Conservation (phyloP, 2,329 filamentous ascomycete species). For the Penicillium brasilianum region DNA sequence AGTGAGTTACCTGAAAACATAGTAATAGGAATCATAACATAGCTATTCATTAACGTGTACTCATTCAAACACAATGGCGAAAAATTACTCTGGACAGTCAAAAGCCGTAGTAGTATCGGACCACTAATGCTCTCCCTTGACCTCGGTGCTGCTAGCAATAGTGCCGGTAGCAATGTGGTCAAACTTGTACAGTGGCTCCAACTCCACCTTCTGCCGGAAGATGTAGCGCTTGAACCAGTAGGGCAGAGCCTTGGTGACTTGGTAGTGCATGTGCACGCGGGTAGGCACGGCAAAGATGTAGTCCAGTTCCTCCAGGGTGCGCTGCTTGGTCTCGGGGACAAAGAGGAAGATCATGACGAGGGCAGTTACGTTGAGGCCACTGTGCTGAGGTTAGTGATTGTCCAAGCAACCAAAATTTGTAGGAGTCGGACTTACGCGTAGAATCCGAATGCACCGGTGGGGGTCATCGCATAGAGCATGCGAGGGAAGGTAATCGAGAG, state of each 20-base stretch:
- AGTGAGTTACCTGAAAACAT: no score
- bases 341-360: conserved; percentile 68
- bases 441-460: conserved; percentile 64
- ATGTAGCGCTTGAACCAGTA: conserved; percentile 67
- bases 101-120: neutral
- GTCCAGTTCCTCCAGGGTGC: conserved; percentile 62
- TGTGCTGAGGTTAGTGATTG: conserved; percentile 19
- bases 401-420: neutral
- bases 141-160: neutral
- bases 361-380: conserved; percentile 63
- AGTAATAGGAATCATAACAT: neutral
- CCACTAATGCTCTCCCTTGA: conserved; percentile 9
- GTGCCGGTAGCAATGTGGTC: conserved; percentile 30
- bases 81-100: neutral
- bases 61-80: neutral
- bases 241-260: conserved; percentile 61
- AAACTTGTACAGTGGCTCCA: conserved; percentile 60
- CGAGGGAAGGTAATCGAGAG: conserved; percentile 58
- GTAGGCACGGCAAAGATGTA: conserved; percentile 64
- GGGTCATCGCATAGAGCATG: conserved; percentile 54
- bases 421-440: conserved; percentile 52
- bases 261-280: conserved; percentile 61
- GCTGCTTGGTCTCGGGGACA: conserved; percentile 62
- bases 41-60: neutral
- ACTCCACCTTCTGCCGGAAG: conserved; percentile 53